phyloP scores from a whole-genome alignment of 2,329 filamentous ascomycete species.

The Xylaria sp. region DNA sequence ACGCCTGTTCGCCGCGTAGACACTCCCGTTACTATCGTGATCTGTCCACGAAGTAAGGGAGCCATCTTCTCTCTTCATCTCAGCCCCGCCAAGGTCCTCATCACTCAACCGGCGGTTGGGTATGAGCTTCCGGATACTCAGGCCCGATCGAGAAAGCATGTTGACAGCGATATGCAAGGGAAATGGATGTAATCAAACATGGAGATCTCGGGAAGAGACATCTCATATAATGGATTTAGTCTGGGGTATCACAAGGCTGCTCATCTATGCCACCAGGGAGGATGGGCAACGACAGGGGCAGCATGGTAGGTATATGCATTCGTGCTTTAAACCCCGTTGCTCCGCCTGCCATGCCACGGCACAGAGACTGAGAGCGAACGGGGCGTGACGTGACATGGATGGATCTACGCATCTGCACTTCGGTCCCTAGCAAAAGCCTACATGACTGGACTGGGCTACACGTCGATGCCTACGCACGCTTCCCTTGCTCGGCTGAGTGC shows the following conservation, averaged over 20 bases:
- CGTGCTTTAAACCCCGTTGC: constrained; percentile 35
- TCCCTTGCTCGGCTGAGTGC: constrained; percentile 21
- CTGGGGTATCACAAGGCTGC: constrained; percentile 38
- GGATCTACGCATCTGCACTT: constrained; percentile 22
- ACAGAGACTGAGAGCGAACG: constrained; percentile 6
- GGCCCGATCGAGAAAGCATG: constrained; percentile 49
- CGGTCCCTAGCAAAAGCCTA: neutral
- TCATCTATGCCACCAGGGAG: constrained; percentile 19
- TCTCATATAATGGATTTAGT: constrained; percentile 38
- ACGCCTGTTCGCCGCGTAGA: constrained; percentile 37
- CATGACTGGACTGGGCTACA: constrained; percentile 1
- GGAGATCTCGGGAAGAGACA: constrained; percentile 33
- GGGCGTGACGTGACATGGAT: constrained; percentile 35
- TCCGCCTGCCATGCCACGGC: constrained; percentile 27
- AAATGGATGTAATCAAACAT: constrained; percentile 34
- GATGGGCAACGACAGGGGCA: constrained; percentile 30
- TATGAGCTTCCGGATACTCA: constrained; percentile 53
- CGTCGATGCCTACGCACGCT: constrained; percentile 24
- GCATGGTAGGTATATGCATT: constrained; percentile 29
- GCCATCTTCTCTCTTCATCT: constrained; percentile 28
- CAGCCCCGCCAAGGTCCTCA: constrained; percentile 35
- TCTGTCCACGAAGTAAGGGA: constrained; percentile 8
- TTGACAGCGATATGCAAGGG: constrained; percentile 39
- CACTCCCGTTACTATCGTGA: constrained; percentile 32
- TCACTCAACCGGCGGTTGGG: constrained; percentile 41